phyloP scores from a whole-genome alignment of 768 basidiomycete species.

The Aureoboletus auriporus region DNA sequence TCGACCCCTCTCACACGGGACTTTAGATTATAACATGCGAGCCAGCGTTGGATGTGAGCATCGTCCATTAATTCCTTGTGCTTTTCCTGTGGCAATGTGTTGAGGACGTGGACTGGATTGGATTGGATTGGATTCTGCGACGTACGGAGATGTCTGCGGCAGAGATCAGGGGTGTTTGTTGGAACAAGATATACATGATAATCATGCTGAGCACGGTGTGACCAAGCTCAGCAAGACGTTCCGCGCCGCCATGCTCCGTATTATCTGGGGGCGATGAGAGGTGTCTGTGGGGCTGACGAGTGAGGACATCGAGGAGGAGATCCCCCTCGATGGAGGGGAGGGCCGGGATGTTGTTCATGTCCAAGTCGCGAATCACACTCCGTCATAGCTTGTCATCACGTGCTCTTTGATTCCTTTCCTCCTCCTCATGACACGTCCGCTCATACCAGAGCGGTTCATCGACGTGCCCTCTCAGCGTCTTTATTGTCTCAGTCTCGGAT shows the following conservation, averaged over 20 bases:
- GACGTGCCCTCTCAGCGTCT: slow-evolving; percentile 78
- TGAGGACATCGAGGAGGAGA: slow-evolving; percentile 56
- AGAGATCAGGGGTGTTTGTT: slow-evolving; percentile 39
- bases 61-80: slow-evolving; percentile 33
- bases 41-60: slow-evolving; percentile 44
- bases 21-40: slow-evolving; percentile 48
- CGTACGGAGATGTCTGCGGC: slow-evolving; percentile 44
- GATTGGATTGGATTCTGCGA: neutral
- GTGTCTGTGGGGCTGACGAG: slow-evolving; percentile 40
- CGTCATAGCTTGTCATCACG: slow-evolving; percentile 10
- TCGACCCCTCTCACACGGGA: slow-evolving; percentile 48
- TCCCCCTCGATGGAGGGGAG: slow-evolving; percentile 57
- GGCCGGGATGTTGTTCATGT: slow-evolving; percentile 37
- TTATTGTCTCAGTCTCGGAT: slow-evolving; percentile 71
- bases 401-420: slow-evolving; percentile 6
- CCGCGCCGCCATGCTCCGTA: slow-evolving; percentile 49
- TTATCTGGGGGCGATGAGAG: slow-evolving; percentile 33
- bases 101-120: neutral
- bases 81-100: slow-evolving; percentile 12
- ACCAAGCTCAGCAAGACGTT: slow-evolving; percentile 60
- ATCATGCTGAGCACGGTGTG: slow-evolving; percentile 46
- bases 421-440: slow-evolving; percentile 33
- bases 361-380: slow-evolving; percentile 4
- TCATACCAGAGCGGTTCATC: slow-evolving; percentile 71
- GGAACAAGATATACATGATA: slow-evolving; percentile 49